Percentiles rank a stretch among this genome's conserved stretches.
phyloP scores from a whole-genome alignment of 2,329 filamentous ascomycete genomes.

The Epichloe elymi region DNA sequence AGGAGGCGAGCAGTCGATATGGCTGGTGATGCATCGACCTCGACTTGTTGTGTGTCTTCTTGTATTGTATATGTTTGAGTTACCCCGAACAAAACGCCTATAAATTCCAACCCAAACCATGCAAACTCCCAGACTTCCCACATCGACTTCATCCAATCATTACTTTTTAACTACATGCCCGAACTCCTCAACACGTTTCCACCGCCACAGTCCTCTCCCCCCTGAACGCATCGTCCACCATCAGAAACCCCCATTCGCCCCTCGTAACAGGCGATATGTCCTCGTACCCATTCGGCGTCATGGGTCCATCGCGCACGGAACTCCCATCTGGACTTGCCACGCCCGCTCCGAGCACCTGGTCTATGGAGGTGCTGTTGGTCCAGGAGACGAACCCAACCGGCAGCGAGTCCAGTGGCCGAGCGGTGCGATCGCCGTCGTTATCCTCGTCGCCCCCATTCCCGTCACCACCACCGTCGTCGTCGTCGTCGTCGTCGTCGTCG shows the following conservation, averaged over 20 bases:
- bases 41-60: background rate
- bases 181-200: slow-evolving; percentile 31
- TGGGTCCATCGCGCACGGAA: slow-evolving; percentile 26
- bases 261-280: slow-evolving; percentile 50
- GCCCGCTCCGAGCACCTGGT: slow-evolving; percentile 25
- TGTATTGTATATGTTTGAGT: background rate
- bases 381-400: slow-evolving; percentile 17
- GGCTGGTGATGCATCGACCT: slow-evolving; percentile 44
- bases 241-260: slow-evolving; percentile 50
- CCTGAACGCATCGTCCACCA: slow-evolving; percentile 33
- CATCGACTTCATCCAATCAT: too few relatives aligned
- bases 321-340: slow-evolving; percentile 11
- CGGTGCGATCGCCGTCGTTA: slow-evolving; percentile 25
- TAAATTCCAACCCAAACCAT: background rate
- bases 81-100: background rate
- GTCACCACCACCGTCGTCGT: background rate
- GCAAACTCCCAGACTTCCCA: background rate
- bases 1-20: slow-evolving; percentile 70
- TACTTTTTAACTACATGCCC: background rate
- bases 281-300: slow-evolving; percentile 46
- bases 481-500: background rate
- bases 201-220: slow-evolving; percentile 34
- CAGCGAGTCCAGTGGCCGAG: slow-evolving; percentile 20
- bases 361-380: slow-evolving; percentile 25
- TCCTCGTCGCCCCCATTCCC: slow-evolving; percentile 15